A percentile compares a stretch with the other conserved stretches of the same genome.
phyloP scores from a whole-genome alignment of 2,329 filamentous ascomycete genomes.

The Ophiognomonia clavigignenti-juglandacearum region DNA sequence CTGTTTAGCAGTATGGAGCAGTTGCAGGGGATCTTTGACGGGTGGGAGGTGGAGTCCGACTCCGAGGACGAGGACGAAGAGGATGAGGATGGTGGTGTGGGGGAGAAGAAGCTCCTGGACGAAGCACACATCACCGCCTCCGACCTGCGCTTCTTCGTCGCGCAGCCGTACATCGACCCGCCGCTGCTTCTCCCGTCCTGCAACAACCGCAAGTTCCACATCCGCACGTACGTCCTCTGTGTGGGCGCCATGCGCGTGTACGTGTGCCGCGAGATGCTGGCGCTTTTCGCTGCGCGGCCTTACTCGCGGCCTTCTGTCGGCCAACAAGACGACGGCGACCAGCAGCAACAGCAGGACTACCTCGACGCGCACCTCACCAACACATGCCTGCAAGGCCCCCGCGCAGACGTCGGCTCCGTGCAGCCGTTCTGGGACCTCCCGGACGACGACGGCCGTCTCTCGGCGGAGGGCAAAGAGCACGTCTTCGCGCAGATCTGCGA shows the following conservation, averaged over 20 bases:
- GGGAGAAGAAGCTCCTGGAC: too few relatives aligned
- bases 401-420: constrained; percentile 53
- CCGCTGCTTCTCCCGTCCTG: constrained; percentile 66
- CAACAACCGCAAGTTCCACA: constrained; percentile 84
- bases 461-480: constrained; percentile 35
- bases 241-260: constrained; percentile 74
- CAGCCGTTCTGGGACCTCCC: constrained; percentile 68
- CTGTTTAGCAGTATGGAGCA: constrained; percentile 83
- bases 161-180: constrained; percentile 89
- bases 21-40: constrained; percentile 82
- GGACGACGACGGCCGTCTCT: constrained; percentile 17
- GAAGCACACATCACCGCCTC: constrained; percentile 70
- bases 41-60: constrained; percentile 74
- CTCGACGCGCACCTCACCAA: constrained; percentile 85
- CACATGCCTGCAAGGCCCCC: constrained; percentile 74
- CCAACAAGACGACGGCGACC: background rate
- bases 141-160: constrained; percentile 92
- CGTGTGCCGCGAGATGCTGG: constrained; percentile 87
- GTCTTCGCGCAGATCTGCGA: constrained; percentile 71
- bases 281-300: constrained; percentile 75
- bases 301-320: constrained; percentile 61
- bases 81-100: constrained; percentile 24
- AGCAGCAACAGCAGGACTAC: constrained; percentile 14
- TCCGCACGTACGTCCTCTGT: constrained; percentile 85
- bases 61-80: constrained; percentile 61